Conservation (phyloP, 106 monocot genomes). For the Chionographis japonica region DNA sequence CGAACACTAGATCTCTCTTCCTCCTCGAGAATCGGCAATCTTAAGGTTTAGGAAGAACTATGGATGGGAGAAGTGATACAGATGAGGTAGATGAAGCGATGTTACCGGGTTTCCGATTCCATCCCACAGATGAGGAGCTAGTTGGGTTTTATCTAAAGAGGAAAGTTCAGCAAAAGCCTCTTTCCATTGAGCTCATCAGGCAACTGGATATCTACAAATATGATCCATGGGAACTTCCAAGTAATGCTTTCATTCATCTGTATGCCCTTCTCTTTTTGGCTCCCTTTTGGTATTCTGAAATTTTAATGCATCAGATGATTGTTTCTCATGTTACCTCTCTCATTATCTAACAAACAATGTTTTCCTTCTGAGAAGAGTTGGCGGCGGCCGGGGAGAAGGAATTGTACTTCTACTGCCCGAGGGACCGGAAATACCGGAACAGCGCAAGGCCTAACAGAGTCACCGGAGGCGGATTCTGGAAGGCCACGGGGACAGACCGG, state of each 20-base stretch:
- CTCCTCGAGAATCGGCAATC: too few species aligned
- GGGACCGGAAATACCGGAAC: slow-evolving; percentile 69
- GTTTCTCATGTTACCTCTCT: too few species aligned
- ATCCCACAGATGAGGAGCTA: slow-evolving; percentile 50
- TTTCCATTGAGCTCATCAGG: slow-evolving; percentile 41
- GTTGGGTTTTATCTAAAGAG: slow-evolving; percentile 41
- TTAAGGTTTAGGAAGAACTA: not conserved
- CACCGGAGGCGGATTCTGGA: slow-evolving; percentile 68
- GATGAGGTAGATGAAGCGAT: slow-evolving; percentile 31
- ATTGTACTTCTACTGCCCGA: slow-evolving; percentile 79
- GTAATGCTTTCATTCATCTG: not conserved
- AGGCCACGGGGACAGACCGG: slow-evolving; percentile 63
- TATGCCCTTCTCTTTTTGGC: too few species aligned
- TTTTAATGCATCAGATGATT: too few species aligned
- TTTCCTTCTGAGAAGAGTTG: slow-evolving; percentile 16
- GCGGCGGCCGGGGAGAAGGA: slow-evolving; percentile 56
- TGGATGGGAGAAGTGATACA: slow-evolving; percentile 30
- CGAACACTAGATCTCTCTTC: too few species aligned
- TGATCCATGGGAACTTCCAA: slow-evolving; percentile 62
- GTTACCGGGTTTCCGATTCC: slow-evolving; percentile 40
- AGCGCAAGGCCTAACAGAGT: slow-evolving; percentile 65
- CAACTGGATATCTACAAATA: slow-evolving; percentile 52
- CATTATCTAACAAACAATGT: too few species aligned
- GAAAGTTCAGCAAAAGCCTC: slow-evolving; percentile 37
- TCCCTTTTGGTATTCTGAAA: too few species aligned